phyloP scores from a whole-genome alignment of 176 grass and related monocot genomes.

The Alopecurus myosuroides region DNA sequence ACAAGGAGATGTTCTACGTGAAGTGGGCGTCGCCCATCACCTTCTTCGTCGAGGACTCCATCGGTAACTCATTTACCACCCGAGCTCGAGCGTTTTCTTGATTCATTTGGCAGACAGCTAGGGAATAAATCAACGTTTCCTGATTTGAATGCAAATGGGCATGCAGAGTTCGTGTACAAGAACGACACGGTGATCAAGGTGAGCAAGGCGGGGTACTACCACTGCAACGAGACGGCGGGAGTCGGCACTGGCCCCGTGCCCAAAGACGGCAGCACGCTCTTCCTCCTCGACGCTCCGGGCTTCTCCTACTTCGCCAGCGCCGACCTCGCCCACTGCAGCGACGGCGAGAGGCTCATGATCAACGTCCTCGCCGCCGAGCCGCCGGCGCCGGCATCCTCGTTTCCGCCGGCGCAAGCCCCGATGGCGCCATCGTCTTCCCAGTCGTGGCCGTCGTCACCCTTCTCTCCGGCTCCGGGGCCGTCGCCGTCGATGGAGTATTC shows the following conservation, averaged over 20 bases:
- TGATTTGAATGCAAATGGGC: background rate
- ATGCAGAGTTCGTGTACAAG: conserved; percentile 73
- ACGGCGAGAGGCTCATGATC: conserved; percentile 62
- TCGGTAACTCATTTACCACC: background rate
- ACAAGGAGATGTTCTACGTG: conserved; percentile 38
- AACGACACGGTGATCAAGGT: conserved; percentile 68
- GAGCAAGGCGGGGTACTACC: conserved; percentile 66
- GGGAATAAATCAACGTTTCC: background rate
- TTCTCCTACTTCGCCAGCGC: conserved; percentile 66
- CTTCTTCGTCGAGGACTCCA: conserved; percentile 55
- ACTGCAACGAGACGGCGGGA: conserved; percentile 60
- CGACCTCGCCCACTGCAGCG: conserved; percentile 47
- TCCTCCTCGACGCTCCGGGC: conserved; percentile 46
- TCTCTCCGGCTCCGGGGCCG: background rate
- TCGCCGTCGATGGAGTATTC: background rate
- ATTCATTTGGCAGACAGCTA: background rate
- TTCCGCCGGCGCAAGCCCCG: background rate
- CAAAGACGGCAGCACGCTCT: conserved; percentile 46
- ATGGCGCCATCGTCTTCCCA: background rate
- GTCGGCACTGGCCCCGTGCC: background rate
- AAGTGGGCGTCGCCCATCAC: conserved; percentile 53
- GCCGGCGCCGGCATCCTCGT: background rate
- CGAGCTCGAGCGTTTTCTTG: background rate
- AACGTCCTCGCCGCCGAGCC: conserved; percentile 12
- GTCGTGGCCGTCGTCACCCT: background rate